phyloP scores from a whole-genome alignment of 169 alveolate species.

The Plasmodium cynomolgi region DNA sequence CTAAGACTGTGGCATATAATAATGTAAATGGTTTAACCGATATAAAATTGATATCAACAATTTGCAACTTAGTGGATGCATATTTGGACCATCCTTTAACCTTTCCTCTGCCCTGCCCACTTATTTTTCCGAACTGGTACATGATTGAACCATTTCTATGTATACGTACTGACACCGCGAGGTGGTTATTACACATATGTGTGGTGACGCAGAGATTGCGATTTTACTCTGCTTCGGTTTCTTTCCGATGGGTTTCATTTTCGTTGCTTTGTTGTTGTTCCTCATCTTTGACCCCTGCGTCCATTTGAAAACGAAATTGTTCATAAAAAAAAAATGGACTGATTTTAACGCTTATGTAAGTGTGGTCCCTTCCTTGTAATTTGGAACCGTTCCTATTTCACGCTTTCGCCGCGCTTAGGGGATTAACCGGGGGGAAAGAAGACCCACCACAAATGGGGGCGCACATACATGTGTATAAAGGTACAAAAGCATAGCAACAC shows the following conservation, averaged over 20 bases:
- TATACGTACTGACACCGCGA: not conserved
- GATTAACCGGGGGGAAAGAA: not conserved
- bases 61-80: not conserved
- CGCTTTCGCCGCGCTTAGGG: not conserved
- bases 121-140: not conserved
- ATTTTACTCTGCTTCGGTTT: not conserved
- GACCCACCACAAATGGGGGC: not conserved
- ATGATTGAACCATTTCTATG: constrained; percentile 1
- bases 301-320: not conserved
- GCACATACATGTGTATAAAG: not conserved
- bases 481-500: not conserved
- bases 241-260: not conserved
- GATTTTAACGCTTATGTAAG: not conserved
- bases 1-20: constrained; percentile 11
- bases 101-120: not conserved
- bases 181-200: not conserved
- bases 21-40: constrained; percentile 11
- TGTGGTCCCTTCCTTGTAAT: not conserved
- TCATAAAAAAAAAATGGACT: not conserved
- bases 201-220: not conserved
- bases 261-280: not conserved
- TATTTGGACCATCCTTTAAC: not conserved
- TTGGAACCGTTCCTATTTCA: not conserved
- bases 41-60: not conserved
- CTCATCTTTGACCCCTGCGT: not conserved